These are phyloP conservation scores for Ophiostoma quercus DNA, from an alignment of 2,329 filamentous ascomycete genomes.

Conservation along the genomic window DNA sequence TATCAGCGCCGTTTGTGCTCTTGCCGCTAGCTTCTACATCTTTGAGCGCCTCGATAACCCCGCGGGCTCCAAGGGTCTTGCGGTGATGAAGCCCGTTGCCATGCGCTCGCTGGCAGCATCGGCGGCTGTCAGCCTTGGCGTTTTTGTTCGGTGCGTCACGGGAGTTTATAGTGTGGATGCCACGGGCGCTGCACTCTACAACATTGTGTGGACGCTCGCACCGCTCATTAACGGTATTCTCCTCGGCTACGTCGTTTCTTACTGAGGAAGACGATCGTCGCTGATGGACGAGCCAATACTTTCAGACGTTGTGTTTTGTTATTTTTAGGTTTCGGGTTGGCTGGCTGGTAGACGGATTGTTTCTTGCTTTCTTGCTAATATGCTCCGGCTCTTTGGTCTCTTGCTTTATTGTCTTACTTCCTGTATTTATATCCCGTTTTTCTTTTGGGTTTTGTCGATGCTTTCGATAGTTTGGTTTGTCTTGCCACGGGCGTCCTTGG, in stretches of 20 bases:
- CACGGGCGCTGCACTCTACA: constrained; percentile 66
- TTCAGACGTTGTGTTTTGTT: too few species aligned
- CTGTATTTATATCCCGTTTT: not conserved
- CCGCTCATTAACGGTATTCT: constrained; percentile 54
- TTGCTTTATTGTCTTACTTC: not conserved
- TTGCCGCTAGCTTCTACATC: constrained; percentile 64
- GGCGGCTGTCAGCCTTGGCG: constrained; percentile 52
- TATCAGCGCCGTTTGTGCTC: constrained; percentile 2
- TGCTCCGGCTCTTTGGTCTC: not conserved
- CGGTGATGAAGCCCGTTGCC: constrained; percentile 43
- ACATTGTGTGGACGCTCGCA: constrained; percentile 67
- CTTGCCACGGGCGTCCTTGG: not conserved
- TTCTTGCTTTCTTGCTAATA: not conserved
- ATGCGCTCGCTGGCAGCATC: constrained; percentile 58
- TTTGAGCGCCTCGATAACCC: constrained; percentile 42
- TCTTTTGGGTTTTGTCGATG: not conserved
- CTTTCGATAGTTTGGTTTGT: not conserved
- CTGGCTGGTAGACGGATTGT: not conserved
- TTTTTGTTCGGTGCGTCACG: constrained; percentile 59
- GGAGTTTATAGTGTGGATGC: constrained; percentile 66
- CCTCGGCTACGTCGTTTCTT: constrained; percentile 39
- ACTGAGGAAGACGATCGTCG: not conserved
- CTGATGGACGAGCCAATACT: not conserved
- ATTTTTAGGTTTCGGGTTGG: too few species aligned
- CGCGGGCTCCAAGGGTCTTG: not conserved